These are phyloP conservation scores for Neurospora discreta DNA, from an alignment of 495 filamentous ascomycete species.

Conservation along the genomic window DNA sequence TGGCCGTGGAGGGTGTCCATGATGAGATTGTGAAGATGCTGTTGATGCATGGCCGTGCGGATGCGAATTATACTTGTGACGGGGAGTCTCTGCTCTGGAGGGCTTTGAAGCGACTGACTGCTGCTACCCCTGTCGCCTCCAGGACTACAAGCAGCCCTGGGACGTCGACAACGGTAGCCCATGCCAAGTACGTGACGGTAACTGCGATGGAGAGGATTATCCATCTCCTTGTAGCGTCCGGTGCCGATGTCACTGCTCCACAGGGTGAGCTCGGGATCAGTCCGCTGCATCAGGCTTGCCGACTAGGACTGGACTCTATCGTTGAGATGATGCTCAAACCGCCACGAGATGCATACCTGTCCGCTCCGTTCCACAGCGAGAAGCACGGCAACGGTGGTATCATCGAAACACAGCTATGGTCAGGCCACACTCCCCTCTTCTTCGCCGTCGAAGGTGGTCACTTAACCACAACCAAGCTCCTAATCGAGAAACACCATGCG, in stretches of 20 bases:
- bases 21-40: conserved; percentile 16
- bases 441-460: conserved; percentile 23
- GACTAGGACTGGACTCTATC: conserved; percentile 1
- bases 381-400: conserved; percentile 1
- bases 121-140: not conserved
- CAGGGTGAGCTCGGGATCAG: conserved; percentile 4
- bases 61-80: conserved; percentile 11
- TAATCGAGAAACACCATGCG: conserved; percentile 18
- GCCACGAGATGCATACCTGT: not conserved
- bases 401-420: conserved; percentile 4
- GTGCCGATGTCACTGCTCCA: conserved; percentile 1
- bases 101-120: not conserved
- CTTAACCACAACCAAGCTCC: conserved; percentile 13
- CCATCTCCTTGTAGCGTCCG: conserved; percentile 1
- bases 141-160: not conserved
- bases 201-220: not conserved
- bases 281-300: conserved; percentile 9
- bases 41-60: conserved; percentile 16
- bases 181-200: not conserved
- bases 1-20: conserved; percentile 25
- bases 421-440: conserved; percentile 12
- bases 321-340: conserved; percentile 7
- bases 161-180: not conserved
- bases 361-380: not conserved
- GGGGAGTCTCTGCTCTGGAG: conserved; percentile 2